Conservation (phyloP, 164 flowering plant species). For the Taxillus chinensis region DNA sequence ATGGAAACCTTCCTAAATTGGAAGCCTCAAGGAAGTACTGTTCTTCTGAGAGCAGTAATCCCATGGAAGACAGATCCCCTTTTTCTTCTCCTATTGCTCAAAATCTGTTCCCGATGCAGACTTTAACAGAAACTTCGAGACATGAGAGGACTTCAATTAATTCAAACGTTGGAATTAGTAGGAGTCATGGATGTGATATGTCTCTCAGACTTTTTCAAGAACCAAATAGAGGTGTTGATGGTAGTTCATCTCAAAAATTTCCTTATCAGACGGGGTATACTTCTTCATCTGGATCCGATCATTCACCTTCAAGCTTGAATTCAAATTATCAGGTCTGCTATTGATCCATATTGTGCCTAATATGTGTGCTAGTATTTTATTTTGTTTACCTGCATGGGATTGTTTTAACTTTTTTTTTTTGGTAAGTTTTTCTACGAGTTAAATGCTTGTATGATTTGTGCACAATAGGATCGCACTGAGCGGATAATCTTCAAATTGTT, state of each 20-base stretch:
- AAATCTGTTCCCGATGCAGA: slow-evolving; percentile 57
- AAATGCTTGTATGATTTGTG: not conserved
- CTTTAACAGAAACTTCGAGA: slow-evolving; percentile 28
- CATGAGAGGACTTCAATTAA: slow-evolving; percentile 29
- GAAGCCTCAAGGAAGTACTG: slow-evolving; percentile 50
- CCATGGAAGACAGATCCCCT: slow-evolving; percentile 63
- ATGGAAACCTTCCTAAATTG: slow-evolving; percentile 48
- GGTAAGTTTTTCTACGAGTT: not conserved
- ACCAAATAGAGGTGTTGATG: slow-evolving; percentile 28
- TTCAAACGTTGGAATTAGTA: slow-evolving; percentile 27
- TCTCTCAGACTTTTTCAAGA: slow-evolving; percentile 53
- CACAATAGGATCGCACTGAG: slow-evolving; percentile 64
- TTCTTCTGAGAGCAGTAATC: slow-evolving; percentile 85
- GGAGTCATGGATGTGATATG: slow-evolving; percentile 27
- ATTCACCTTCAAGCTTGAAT: slow-evolving; percentile 72
- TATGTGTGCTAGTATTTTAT: not conserved
- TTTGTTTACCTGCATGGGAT: not conserved
- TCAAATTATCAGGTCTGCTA: slow-evolving; percentile 57
- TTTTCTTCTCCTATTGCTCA: slow-evolving; percentile 72
- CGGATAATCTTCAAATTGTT: slow-evolving; percentile 72
- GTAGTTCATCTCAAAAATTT: slow-evolving; percentile 31
- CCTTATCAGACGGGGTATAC: slow-evolving; percentile 59
- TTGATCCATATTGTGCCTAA: not conserved
- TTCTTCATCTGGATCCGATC: slow-evolving; percentile 78
- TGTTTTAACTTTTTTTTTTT: not conserved